Conservation (phyloP, 75 land plant species). For the Pinus taeda region DNA sequence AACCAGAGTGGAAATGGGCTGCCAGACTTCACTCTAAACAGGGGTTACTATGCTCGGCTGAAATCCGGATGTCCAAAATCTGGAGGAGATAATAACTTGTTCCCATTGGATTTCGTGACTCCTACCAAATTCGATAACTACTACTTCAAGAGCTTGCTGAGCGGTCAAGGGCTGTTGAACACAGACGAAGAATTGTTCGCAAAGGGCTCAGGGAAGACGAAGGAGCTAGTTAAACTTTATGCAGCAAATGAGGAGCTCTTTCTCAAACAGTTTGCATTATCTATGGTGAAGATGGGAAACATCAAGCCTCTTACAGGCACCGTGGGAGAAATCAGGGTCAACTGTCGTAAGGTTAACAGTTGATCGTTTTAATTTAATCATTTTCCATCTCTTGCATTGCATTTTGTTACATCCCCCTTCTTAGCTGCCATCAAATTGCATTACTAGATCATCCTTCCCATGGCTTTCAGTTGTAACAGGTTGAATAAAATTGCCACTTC, state of each 20-base stretch:
- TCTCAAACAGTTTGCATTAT: constrained; percentile 60
- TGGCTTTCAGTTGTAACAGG: no score
- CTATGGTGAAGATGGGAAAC: constrained; percentile 64
- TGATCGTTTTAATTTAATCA: no score
- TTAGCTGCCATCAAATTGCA: no score
- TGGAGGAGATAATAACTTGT: constrained; percentile 58
- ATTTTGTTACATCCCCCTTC: no score
- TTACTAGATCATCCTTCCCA: no score
- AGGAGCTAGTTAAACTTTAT: constrained; percentile 46
- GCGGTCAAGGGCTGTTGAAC: constrained; percentile 45
- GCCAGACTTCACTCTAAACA: constrained; percentile 48
- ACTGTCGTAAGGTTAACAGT: constrained; percentile 7
- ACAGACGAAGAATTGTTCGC: constrained; percentile 55
- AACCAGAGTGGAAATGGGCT: constrained; percentile 60
- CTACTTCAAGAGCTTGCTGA: constrained; percentile 65
- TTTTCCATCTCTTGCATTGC: no score
- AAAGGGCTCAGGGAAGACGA: constrained; percentile 16
- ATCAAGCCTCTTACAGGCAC: constrained; percentile 9
- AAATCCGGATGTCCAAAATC: constrained; percentile 48
- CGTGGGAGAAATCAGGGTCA: constrained; percentile 25
- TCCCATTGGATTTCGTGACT: constrained; percentile 48
- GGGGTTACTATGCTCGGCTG: constrained; percentile 26
- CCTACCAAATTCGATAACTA: constrained; percentile 67
- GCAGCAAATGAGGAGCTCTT: constrained; percentile 48
- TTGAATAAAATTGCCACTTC: no score